Evolutionary conservation across 441 rosid species (phyloP).

Genomic region (Erodium moschatum): DNA sequence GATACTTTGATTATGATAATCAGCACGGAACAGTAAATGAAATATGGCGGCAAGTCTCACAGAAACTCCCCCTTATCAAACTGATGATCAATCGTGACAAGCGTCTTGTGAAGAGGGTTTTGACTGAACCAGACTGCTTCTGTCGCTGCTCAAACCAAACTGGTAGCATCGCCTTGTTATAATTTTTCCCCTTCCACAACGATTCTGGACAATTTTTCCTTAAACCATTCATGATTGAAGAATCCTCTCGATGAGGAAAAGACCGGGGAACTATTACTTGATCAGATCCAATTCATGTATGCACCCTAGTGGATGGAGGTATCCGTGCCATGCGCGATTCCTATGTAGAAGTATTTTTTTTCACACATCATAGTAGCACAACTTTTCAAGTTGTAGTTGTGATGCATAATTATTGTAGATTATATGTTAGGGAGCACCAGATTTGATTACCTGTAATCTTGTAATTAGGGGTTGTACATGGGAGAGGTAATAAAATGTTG

Average conservation of each 20-base stretch:
- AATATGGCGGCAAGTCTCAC: constrained; percentile 76
- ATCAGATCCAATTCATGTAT: neutral
- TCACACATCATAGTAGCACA: neutral
- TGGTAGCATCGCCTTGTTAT: constrained; percentile 36
- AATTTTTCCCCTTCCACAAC: constrained; percentile 12
- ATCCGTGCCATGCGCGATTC: no score
- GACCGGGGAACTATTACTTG: neutral
- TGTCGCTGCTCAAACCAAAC: constrained; percentile 70
- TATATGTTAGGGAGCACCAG: neutral
- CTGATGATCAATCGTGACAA: constrained; percentile 73
- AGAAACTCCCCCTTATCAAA: constrained; percentile 67
- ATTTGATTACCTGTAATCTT: neutral
- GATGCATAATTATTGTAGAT: constrained; percentile 6
- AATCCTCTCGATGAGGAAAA: neutral
- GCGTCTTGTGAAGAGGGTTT: constrained; percentile 50
- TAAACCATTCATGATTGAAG: neutral
- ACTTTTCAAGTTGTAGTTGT: neutral
- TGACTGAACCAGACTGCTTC: constrained; percentile 53
- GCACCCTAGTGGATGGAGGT: neutral
- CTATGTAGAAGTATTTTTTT: neutral
- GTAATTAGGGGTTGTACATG: neutral
- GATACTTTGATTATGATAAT: constrained; percentile 54
- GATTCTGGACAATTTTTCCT: neutral
- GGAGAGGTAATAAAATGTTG: neutral
- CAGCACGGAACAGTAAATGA: constrained; percentile 72